These are phyloP conservation scores for Rhodotorula sp. DNA, from an alignment of 1,284 basidiomycete genomes.

Conservation along the genomic window DNA sequence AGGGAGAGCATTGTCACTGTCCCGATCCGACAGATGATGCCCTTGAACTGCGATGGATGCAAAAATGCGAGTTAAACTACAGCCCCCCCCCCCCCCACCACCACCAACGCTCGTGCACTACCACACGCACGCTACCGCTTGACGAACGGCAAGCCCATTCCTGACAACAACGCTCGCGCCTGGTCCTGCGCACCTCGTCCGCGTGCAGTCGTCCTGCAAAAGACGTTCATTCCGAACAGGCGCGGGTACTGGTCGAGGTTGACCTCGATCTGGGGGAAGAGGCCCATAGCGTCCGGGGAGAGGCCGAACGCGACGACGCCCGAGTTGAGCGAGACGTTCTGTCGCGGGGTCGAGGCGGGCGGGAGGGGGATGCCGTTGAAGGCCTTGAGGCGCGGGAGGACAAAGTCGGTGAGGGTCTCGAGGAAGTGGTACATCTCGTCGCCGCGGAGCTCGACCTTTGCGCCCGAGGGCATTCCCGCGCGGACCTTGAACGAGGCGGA, in stretches of 20 bases:
- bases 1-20: too few species aligned
- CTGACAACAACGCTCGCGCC: slow-evolving; percentile 78
- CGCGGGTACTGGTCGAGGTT: slow-evolving; percentile 84
- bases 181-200: slow-evolving; percentile 82
- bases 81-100: too few species aligned
- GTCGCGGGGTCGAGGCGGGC: slow-evolving; percentile 52
- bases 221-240: slow-evolving; percentile 82
- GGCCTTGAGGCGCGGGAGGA: slow-evolving; percentile 86
- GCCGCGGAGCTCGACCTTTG: slow-evolving; percentile 84
- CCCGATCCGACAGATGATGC: too few species aligned
- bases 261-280: slow-evolving; percentile 84
- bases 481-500: slow-evolving; percentile 82
- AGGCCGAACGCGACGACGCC: slow-evolving; percentile 90
- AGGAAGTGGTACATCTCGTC: slow-evolving; percentile 93
- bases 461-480: slow-evolving; percentile 76
- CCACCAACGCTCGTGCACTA: too few species aligned
- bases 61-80: too few species aligned
- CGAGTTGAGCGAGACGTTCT: slow-evolving; percentile 67
- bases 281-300: slow-evolving; percentile 74
- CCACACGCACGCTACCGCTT: slow-evolving; percentile 20
- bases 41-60: too few species aligned
- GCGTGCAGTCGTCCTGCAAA: slow-evolving; percentile 80
- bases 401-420: slow-evolving; percentile 84
- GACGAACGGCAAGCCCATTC: slow-evolving; percentile 80
- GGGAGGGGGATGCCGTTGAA: slow-evolving; percentile 78